These are phyloP conservation scores for Oleoguttula mirabilis DNA, from an alignment of 495 filamentous ascomycete species.

Conservation along the genomic window DNA sequence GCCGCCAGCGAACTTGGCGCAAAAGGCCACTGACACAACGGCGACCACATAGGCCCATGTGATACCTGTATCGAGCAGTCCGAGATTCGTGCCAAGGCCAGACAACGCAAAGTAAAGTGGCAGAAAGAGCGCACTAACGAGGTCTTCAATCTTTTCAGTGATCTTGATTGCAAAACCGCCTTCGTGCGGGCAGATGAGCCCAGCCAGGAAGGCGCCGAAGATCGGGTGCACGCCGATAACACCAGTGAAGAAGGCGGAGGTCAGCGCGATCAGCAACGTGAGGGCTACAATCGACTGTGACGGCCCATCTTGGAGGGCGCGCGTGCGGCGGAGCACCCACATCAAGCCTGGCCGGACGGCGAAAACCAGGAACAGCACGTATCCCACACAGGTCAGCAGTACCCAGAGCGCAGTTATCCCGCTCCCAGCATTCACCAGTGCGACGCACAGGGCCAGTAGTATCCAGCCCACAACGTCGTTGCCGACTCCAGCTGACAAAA, in stretches of 20 bases:
- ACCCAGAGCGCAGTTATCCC: constrained; percentile 84
- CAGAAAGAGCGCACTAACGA: constrained; percentile 77
- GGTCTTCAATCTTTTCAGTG: constrained; percentile 91
- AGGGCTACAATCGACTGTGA: constrained; percentile 75
- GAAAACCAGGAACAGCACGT: constrained; percentile 64
- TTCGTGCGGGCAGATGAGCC: constrained; percentile 86
- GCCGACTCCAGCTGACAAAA: constrained; percentile 84
- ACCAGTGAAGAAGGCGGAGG: constrained; percentile 89
- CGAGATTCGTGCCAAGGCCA: constrained; percentile 79
- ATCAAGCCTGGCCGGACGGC: constrained; percentile 67
- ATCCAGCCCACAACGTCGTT: constrained; percentile 97
- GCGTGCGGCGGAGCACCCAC: constrained; percentile 57
- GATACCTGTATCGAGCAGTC: constrained; percentile 66
- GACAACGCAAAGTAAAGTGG: constrained; percentile 94
- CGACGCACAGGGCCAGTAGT: constrained; percentile 84
- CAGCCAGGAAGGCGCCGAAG: constrained; percentile 80
- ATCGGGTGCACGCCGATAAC: constrained; percentile 88
- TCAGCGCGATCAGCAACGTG: constrained; percentile 66
- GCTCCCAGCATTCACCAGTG: constrained; percentile 76
- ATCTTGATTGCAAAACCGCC: constrained; percentile 89
- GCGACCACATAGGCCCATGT: constrained; percentile 90
- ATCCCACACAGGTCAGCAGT: constrained; percentile 62
- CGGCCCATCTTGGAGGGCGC: constrained; percentile 79
- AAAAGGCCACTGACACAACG: constrained; percentile 71
- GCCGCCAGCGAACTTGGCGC: constrained; percentile 76